Conservation (phyloP, 805 yeast genomes). For the Maudiozyma pseudohumilis region DNA sequence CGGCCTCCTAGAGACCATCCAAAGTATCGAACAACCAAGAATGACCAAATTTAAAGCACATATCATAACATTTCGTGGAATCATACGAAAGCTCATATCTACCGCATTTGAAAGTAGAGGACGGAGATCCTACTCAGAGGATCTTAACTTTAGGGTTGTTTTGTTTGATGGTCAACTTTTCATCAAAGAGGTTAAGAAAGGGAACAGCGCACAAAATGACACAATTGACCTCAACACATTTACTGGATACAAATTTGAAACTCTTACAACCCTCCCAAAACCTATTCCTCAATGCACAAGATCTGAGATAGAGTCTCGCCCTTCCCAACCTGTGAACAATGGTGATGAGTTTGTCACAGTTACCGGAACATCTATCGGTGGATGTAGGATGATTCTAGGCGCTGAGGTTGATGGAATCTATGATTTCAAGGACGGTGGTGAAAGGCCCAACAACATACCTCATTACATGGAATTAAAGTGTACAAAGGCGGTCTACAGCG, state of each 20-base stretch:
- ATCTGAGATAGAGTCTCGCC: slow-evolving; percentile 54
- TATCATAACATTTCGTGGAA: slow-evolving; percentile 79
- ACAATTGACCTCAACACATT: slow-evolving; percentile 34
- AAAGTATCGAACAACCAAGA: slow-evolving; percentile 40
- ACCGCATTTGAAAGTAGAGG: slow-evolving; percentile 38
- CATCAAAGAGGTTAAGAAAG: slow-evolving; percentile 38
- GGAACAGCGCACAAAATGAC: slow-evolving; percentile 2
- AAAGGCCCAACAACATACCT: slow-evolving; percentile 37
- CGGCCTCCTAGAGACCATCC: slow-evolving; percentile 47
- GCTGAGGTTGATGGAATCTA: slow-evolving; percentile 94
- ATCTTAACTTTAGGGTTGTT: slow-evolving; percentile 50
- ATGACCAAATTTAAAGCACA: slow-evolving; percentile 43
- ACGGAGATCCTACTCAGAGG: slow-evolving; percentile 32
- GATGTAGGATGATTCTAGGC: slow-evolving; percentile 55
- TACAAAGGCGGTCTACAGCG: slow-evolving; percentile 42
- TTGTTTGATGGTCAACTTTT: slow-evolving; percentile 70
- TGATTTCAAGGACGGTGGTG: slow-evolving; percentile 49
- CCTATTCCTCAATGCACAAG: slow-evolving; percentile 69
- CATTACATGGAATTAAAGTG: slow-evolving; percentile 89
- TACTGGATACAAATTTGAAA: slow-evolving; percentile 83
- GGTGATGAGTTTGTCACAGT: slow-evolving; percentile 73
- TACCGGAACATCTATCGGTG: slow-evolving; percentile 77
- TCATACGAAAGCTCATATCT: slow-evolving; percentile 58
- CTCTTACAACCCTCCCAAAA: slow-evolving; percentile 57
- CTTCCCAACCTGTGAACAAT: slow-evolving; percentile 49